Conservation (phyloP, 129 eudicot species). For the Saussurea involucrata region DNA sequence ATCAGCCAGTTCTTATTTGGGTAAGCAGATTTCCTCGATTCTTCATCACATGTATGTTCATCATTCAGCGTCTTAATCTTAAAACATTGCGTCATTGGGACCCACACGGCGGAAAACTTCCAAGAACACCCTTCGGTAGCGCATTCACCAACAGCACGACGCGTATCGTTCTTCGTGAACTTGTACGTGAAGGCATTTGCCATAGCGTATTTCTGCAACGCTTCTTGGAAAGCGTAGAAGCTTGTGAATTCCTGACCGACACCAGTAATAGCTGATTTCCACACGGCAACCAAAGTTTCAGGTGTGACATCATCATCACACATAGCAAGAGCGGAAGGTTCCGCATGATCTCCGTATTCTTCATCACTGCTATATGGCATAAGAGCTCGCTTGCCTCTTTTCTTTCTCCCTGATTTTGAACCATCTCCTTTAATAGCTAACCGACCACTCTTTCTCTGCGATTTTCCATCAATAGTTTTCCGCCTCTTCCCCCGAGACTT, state of each 20-base stretch:
- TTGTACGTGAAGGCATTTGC: constrained; percentile 65
- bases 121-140: constrained; percentile 65
- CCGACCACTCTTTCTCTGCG: constrained; percentile 31
- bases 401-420: constrained; percentile 40
- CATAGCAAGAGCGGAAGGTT: constrained; percentile 26
- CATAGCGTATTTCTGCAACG: constrained; percentile 60
- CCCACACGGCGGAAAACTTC: constrained; percentile 64
- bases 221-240: constrained; percentile 55
- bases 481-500: constrained; percentile 30
- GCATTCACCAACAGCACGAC: constrained; percentile 56
- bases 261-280: constrained; percentile 64
- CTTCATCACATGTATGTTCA: constrained; percentile 59
- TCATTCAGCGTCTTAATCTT: constrained; percentile 53
- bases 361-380: constrained; percentile 23
- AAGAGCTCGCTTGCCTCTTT: constrained; percentile 10
- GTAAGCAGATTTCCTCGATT: constrained; percentile 52
- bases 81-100: constrained; percentile 46
- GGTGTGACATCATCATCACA: constrained; percentile 41
- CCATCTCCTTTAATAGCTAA: constrained; percentile 36
- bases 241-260: constrained; percentile 64
- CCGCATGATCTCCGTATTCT: constrained; percentile 19
- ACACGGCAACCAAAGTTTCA: constrained; percentile 43
- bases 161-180: constrained; percentile 51
- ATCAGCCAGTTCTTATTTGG: constrained; percentile 52
- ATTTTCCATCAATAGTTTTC: constrained; percentile 5